Evolutionary conservation across 2,329 filamentous ascomycete species (phyloP).

Genomic region (Fusarium pseudonygamai): DNA sequence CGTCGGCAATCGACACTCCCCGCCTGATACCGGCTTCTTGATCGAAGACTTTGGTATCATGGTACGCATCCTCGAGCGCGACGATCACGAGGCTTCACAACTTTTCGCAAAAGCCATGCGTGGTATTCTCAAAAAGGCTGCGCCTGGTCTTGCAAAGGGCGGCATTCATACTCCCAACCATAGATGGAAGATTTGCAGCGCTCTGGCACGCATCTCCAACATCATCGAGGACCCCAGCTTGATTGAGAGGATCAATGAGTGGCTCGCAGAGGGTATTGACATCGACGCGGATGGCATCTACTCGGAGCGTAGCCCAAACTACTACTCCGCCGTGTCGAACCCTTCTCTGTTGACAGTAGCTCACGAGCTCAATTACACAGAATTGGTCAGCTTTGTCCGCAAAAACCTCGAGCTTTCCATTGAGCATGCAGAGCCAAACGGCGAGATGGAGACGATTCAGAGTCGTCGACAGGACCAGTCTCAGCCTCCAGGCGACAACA

Average conservation of each 20-base stretch:
- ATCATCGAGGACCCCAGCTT: neutral
- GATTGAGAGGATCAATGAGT: slow-evolving; percentile 7
- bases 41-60: slow-evolving; percentile 20
- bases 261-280: slow-evolving; percentile 17
- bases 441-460: slow-evolving; percentile 14
- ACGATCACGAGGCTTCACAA: neutral
- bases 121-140: slow-evolving; percentile 9
- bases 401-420: slow-evolving; percentile 13
- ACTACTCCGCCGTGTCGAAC: slow-evolving; percentile 15
- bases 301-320: slow-evolving; percentile 11
- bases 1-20: slow-evolving; percentile 16
- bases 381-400: neutral
- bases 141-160: slow-evolving; percentile 2
- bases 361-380: slow-evolving; percentile 5
- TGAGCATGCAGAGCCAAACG: slow-evolving; percentile 8
- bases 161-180: slow-evolving; percentile 15
- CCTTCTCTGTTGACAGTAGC: slow-evolving; percentile 3
- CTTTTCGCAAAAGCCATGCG: neutral
- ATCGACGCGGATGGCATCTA: slow-evolving; percentile 19
- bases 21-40: slow-evolving; percentile 12
- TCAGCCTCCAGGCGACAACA: neutral
- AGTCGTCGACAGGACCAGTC: slow-evolving; percentile 12
- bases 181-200: slow-evolving; percentile 21
- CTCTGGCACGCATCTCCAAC: slow-evolving; percentile 7
- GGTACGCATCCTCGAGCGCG: slow-evolving; percentile 12